Evolutionary conservation across 345 rosid species (phyloP), one percentile per base, ranked within the genome.

Genomic region (Camelina neglecta): DNA sequence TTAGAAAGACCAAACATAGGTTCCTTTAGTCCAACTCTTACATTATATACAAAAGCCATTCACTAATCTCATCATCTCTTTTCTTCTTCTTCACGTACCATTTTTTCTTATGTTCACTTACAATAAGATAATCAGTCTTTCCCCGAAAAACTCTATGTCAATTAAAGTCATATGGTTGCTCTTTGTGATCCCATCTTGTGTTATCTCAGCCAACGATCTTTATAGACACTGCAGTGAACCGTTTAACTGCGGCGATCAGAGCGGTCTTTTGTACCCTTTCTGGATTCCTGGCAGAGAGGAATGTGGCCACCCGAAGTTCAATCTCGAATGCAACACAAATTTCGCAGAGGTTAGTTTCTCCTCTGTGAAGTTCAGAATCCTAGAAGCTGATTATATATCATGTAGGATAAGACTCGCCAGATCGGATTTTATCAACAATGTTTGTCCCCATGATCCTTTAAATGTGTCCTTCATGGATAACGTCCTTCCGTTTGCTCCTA

Each of bases 291-390:
- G 72, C 11, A 73, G 48, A 2, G 77, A 31, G 15, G 69, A 50
- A 3, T 82, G 85, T 20, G 86, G 86, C 41, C 62, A 16, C 47
- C 86, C 73, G 0, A 73, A 56, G 2, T 84, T 84, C 31, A 13
- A 50, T 59, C 65, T 84, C 7, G 36, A 42, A 4, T 79, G 85
- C 50, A 48, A 0, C 0, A 38, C 7, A 11, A 4, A 6, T 0
- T 11, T 6, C 21, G 69, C 74, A 2, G 74, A 65, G 58, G 29
- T 81, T 67, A 80, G 33, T 7, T 70, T 87, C 36, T 11, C 4
- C 12, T 16, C 47, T 0, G 73, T 44, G 1, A 74, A 38, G 24
- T 84, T 77, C 68, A 79, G 44, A 33, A 77, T 90, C 61, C 75
- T 77, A 0, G 7, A 5, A 0, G 36, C 61, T 13, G 33, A 31